These are phyloP conservation scores for Pseudopyricularia cyperi DNA, from an alignment of 2,329 filamentous ascomycete species.

Conservation along the genomic window DNA sequence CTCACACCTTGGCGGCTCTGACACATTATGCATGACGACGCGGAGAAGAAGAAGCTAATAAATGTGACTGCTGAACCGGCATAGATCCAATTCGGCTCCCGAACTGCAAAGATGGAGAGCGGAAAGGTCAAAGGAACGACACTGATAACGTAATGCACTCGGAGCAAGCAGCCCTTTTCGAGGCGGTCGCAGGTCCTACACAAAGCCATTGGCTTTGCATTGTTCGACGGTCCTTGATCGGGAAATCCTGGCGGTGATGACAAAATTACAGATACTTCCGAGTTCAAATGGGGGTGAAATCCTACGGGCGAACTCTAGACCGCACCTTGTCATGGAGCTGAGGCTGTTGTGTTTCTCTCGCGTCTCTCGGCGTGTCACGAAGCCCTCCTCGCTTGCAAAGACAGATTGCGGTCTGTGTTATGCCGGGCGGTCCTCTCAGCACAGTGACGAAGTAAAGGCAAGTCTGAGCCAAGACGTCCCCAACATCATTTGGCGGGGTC, in stretches of 20 bases:
- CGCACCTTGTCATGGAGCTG: slow-evolving; percentile 4
- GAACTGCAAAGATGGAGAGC: slow-evolving; percentile 72
- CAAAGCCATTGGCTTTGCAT: not conserved
- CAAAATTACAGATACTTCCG: slow-evolving; percentile 60
- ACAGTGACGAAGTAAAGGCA: slow-evolving; percentile 23
- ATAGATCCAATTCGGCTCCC: slow-evolving; percentile 69
- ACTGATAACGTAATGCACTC: slow-evolving; percentile 28
- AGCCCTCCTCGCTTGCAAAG: slow-evolving; percentile 24
- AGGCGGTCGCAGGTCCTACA: no score
- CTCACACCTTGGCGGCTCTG: not conserved
- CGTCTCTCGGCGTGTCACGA: slow-evolving; percentile 14
- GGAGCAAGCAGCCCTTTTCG: no score
- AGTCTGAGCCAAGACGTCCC: slow-evolving; percentile 18
- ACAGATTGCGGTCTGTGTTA: slow-evolving; percentile 10
- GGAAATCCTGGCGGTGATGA: slow-evolving; percentile 46
- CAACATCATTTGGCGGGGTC: no score
- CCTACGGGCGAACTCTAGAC: slow-evolving; percentile 6
- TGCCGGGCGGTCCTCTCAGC: slow-evolving; percentile 11
- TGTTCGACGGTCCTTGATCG: not conserved
- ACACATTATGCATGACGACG: not conserved
- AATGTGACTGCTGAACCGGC: not conserved
- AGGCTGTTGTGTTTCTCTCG: slow-evolving; percentile 33
- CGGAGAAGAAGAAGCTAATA: not conserved
- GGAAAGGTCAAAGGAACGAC: slow-evolving; percentile 58
- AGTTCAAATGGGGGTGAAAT: slow-evolving; percentile 29